These are phyloP conservation scores for Aquilaria yunnanensis DNA, from an alignment of 345 rosid genomes.

Conservation along the genomic window DNA sequence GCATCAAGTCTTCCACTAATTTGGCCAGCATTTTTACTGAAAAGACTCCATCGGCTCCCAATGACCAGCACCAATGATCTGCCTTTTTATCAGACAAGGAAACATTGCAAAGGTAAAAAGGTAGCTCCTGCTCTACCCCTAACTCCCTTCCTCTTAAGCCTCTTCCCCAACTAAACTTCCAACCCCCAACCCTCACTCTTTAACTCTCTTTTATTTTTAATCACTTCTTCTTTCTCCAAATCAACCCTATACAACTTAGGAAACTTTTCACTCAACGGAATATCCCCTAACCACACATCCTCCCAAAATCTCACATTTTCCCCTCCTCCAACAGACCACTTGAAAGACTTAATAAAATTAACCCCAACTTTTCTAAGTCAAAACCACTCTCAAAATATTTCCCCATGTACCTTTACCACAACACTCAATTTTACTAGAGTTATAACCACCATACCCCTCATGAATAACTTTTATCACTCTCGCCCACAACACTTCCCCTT, in stretches of 20 bases:
- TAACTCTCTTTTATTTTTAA: no score
- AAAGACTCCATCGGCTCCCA: no score
- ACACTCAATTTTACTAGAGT: no score
- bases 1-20: no score
- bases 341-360: background rate
- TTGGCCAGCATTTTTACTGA: no score
- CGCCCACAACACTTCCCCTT: background rate
- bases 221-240: background rate
- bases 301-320: background rate
- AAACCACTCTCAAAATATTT: background rate
- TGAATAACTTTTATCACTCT: background rate
- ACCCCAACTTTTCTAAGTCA: no score
- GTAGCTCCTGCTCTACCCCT: background rate
- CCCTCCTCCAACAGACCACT: background rate
- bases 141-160: background rate
- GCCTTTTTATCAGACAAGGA: no score
- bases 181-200: background rate
- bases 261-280: background rate
- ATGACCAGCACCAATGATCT: no score
- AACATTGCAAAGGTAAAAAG: no score
- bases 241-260: background rate
- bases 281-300: background rate
- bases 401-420: background rate
- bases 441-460: background rate
- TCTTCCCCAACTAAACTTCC: background rate